Percentiles rank a stretch among this genome's conserved stretches.
Conservation (phyloP, 192 early-diverging fungal genomes). For the Entophlyctis luteolus region DNA sequence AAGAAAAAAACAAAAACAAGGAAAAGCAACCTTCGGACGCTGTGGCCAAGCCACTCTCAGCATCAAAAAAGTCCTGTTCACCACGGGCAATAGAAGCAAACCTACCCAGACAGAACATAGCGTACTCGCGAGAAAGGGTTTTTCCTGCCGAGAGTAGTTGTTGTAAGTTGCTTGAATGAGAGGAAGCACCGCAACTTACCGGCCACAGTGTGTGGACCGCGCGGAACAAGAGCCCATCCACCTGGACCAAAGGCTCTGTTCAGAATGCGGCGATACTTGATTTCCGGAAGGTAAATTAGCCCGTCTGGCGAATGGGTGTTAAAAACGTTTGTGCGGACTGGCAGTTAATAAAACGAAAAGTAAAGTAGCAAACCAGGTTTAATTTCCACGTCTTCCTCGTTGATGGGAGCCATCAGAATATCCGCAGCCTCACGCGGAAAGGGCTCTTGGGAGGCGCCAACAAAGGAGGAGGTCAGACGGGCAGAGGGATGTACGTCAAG, state of each 20-base stretch:
- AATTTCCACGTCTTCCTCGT: conserved; percentile 83
- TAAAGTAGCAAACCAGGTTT: conserved; percentile 64
- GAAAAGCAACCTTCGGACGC: conserved; percentile 63
- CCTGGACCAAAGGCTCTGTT: conserved; percentile 93
- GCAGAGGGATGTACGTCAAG: conserved; percentile 6
- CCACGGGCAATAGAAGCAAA: conserved; percentile 92
- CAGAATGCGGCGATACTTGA: conserved; percentile 93
- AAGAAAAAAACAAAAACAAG: not conserved
- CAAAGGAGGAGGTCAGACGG: conserved; percentile 36
- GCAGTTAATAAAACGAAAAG: not conserved
- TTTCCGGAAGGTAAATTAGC: conserved; percentile 90
- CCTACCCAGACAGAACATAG: conserved; percentile 78
- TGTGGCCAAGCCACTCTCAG: conserved; percentile 68
- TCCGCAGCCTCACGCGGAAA: conserved; percentile 70
- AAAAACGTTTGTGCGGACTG: too few relatives aligned
- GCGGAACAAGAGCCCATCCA: conserved; percentile 62
- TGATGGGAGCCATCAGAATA: conserved; percentile 65
- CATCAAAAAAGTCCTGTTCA: conserved; percentile 83
- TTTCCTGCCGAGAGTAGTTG: not conserved
- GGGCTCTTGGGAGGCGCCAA: conserved; percentile 68
- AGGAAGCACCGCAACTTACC: not conserved
- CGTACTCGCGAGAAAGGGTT: conserved; percentile 82
- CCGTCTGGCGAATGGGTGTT: conserved; percentile 61
- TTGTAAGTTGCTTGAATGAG: not conserved
- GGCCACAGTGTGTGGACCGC: conserved; percentile 76